Evolutionary conservation across 352 stramenopile genomes (phyloP).

Genomic region (Pythium plurisporium): DNA sequence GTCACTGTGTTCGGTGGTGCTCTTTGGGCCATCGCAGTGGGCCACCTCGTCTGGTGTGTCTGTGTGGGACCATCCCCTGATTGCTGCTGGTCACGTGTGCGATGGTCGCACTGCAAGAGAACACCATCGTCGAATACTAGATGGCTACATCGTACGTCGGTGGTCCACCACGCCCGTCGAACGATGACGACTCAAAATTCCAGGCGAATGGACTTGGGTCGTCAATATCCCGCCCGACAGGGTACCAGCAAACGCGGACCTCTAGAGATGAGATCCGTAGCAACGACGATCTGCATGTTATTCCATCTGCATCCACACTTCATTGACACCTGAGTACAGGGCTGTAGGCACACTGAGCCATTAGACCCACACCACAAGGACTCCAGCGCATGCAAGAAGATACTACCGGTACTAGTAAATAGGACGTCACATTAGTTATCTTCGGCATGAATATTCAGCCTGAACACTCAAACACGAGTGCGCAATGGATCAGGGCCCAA

Average conservation of each 20-base stretch:
- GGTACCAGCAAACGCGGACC: too few species aligned
- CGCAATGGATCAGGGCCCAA: too few species aligned
- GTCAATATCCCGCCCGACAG: too few species aligned
- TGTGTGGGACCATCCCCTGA: not conserved
- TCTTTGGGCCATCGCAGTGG: not conserved
- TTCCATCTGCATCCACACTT: too few species aligned
- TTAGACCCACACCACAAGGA: too few species aligned
- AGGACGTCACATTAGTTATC: slow-evolving; percentile 16
- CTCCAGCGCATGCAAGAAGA: too few species aligned
- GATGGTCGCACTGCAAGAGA: not conserved
- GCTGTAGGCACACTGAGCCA: too few species aligned
- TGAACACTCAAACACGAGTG: not conserved
- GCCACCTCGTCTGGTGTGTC: too few species aligned
- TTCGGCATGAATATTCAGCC: not conserved
- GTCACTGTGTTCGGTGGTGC: not conserved
- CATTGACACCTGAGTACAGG: too few species aligned
- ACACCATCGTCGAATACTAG: slow-evolving; percentile 15
- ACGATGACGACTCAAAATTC: slow-evolving; percentile 7
- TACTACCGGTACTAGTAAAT: slow-evolving; percentile 9
- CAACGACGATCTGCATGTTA: too few species aligned
- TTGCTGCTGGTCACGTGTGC: not conserved
- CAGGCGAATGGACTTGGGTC: too few species aligned
- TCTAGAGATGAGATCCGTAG: too few species aligned
- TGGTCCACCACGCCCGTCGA: not conserved
- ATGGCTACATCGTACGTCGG: slow-evolving; percentile 7